Conservation (phyloP, 495 filamentous ascomycete species). For the Pyrenula massariospora region DNA sequence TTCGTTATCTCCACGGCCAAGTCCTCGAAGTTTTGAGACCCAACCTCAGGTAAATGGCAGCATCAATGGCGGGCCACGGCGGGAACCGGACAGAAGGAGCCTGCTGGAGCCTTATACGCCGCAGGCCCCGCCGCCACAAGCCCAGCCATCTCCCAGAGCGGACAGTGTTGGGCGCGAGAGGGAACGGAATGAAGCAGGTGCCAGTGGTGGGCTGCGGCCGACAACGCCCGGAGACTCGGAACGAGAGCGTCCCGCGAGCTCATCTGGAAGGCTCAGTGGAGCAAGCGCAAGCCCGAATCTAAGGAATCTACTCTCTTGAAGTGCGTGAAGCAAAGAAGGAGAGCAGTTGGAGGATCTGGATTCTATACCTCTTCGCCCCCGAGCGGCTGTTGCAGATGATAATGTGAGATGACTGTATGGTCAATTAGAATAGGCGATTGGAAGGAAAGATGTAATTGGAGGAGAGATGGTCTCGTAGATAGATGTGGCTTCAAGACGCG, state of each 20-base stretch:
- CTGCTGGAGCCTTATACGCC: slow-evolving; percentile 32
- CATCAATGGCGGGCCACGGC: slow-evolving; percentile 27
- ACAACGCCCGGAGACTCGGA: slow-evolving; percentile 26
- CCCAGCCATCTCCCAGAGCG: slow-evolving; percentile 24
- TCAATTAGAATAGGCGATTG: no score
- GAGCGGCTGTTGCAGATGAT: no score
- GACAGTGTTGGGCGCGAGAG: slow-evolving; percentile 21
- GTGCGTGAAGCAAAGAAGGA: no score
- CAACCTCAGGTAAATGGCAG: slow-evolving; percentile 2
- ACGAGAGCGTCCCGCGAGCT: slow-evolving; percentile 19
- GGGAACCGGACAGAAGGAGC: slow-evolving; percentile 23
- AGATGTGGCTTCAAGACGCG: no score
- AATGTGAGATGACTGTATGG: no score
- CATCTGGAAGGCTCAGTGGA: slow-evolving; percentile 21
- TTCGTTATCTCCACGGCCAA: slow-evolving; percentile 28
- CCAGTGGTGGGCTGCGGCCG: slow-evolving; percentile 18
- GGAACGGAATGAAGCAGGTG: not conserved
- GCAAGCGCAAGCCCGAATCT: slow-evolving; percentile 70
- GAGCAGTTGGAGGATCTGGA: no score
- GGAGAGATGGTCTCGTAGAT: no score
- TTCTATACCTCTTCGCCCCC: no score
- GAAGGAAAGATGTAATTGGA: no score
- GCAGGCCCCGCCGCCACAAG: slow-evolving; percentile 33
- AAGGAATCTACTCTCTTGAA: slow-evolving; percentile 64
- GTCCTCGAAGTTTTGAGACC: slow-evolving; percentile 8